phyloP scores from a whole-genome alignment of 2,329 filamentous ascomycete genomes.

The Stemphylium beticola region DNA sequence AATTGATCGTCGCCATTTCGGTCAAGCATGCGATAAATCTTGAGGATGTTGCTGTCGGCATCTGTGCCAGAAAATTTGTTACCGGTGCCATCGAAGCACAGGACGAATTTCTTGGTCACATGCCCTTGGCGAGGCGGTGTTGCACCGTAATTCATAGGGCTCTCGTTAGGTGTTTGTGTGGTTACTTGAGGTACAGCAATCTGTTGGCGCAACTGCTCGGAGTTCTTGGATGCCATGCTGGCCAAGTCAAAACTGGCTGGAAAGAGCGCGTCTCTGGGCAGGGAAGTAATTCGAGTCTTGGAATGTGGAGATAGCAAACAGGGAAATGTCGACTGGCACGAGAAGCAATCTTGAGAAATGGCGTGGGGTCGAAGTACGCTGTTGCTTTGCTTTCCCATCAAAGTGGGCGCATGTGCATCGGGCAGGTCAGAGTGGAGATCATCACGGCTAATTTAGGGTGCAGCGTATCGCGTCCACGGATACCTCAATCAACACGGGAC shows the following conservation, averaged over 20 bases:
- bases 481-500: neutral
- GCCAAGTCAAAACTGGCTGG: neutral
- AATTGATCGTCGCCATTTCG: constrained; percentile 65
- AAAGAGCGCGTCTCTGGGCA: neutral
- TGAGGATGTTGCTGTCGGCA: constrained; percentile 60
- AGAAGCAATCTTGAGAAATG: neutral
- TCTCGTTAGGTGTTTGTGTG: constrained; percentile 7
- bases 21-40: constrained; percentile 74
- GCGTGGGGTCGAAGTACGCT: neutral
- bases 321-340: constrained; percentile 2
- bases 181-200: constrained; percentile 12
- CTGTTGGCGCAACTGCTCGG: constrained; percentile 8
- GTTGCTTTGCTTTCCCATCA: neutral
- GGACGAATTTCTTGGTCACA: constrained; percentile 64
- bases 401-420: constrained; percentile 1
- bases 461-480: neutral
- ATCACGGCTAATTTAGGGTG: constrained; percentile 1
- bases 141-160: constrained; percentile 21
- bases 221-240: constrained; percentile 10
- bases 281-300: neutral
- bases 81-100: constrained; percentile 55
- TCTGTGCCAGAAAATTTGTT: constrained; percentile 52
- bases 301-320: constrained; percentile 3
- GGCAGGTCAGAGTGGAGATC: constrained; percentile 5
- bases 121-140: constrained; percentile 17